Base-by-base conservation (phyloP, 2,329 filamentous ascomycete species). In the Penicillium sp. region DNA sequence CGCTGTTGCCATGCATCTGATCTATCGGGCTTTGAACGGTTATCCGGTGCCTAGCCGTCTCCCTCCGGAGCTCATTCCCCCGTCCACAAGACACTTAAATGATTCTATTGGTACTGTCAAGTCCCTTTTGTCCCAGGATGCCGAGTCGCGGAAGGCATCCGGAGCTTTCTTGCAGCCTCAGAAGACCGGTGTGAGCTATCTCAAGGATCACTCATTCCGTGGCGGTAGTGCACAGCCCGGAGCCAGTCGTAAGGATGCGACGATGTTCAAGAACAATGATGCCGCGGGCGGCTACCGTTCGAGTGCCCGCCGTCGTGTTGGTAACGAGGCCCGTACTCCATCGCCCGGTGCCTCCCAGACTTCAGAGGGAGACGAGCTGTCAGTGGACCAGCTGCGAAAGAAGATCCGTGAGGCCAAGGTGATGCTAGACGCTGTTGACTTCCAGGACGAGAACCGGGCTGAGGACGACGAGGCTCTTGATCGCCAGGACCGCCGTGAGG, bases 1-100 rank as follows among this genome's bases (percentile, higher is more conserved):
- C 68, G 92, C 94, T 8, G 93, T 99, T 47, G 91, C 92, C 9
- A 99, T 99, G 94, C 94, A 99, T 81, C 78, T 99, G 74, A 99
- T 99, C 65, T 99, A 99, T 76, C 84, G 94, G 64, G 96, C 95
- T 70, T 81, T 99, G 48, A 97, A 99, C 65, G 93, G 93, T 33
- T 97, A 97, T 67, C 92, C 93, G 1, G 81, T 97, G 29, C 94
- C 94, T 15, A 89, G 86, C 65, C 86, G 87, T 42, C 81, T 99
- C 10, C 94, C 94, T 8, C 85, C 94, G 0, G 94, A 99, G 77
- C 83, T 99, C 54, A 86, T 97, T 6, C 94, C 94, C 21, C 94
- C 94, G 1, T 97, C 94, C 1, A 96, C 93, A 10, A 85, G 93
- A 59, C 96, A 96, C 71, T 84, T 99, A 65, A 93, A 87, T 63